These are phyloP conservation scores for Penicillium sp. DNA, from an alignment of 2,329 filamentous ascomycete genomes.

Conservation along the genomic window DNA sequence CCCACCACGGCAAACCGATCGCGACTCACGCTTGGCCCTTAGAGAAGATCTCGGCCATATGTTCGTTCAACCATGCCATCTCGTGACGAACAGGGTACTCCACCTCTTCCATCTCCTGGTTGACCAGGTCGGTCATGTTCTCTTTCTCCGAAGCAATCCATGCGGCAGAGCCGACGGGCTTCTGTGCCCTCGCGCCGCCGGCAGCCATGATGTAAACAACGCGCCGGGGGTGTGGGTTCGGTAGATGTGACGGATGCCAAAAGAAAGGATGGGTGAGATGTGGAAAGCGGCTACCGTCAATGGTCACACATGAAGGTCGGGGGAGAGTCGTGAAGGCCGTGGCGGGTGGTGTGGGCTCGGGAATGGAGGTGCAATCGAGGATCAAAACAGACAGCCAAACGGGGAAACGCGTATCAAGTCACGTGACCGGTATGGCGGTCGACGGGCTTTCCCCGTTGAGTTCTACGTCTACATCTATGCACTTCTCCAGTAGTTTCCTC, in stretches of 20 bases:
- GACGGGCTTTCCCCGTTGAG: too few species aligned
- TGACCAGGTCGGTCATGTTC: slow-evolving; percentile 70
- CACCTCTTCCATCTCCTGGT: slow-evolving; percentile 88
- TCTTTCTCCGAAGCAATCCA: slow-evolving; percentile 86
- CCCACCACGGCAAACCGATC: slow-evolving; percentile 10
- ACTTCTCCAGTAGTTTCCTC: too few species aligned
- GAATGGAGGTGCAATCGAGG: slow-evolving; percentile 20
- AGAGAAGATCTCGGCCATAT: slow-evolving; percentile 92
- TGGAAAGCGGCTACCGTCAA: background rate
- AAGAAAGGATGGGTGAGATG: background rate
- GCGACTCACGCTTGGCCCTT: slow-evolving; percentile 75
- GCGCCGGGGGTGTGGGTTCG: slow-evolving; percentile 14
- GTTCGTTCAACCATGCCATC: slow-evolving; percentile 96
- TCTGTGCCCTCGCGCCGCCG: slow-evolving; percentile 40
- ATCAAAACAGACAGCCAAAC: slow-evolving; percentile 28
- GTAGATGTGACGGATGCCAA: slow-evolving; percentile 5
- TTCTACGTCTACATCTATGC: too few species aligned
- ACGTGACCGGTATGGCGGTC: slow-evolving; percentile 21
- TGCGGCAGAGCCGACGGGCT: slow-evolving; percentile 70
- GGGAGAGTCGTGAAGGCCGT: slow-evolving; percentile 7
- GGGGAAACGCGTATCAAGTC: slow-evolving; percentile 24
- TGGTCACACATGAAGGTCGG: slow-evolving; percentile 7
- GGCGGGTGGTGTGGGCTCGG: slow-evolving; percentile 9
- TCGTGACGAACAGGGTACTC: slow-evolving; percentile 89
- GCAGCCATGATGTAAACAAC: slow-evolving; percentile 45